Evolutionary conservation across 495 filamentous ascomycete genomes (phyloP).

Genomic region (Penicillium nucicola): DNA sequence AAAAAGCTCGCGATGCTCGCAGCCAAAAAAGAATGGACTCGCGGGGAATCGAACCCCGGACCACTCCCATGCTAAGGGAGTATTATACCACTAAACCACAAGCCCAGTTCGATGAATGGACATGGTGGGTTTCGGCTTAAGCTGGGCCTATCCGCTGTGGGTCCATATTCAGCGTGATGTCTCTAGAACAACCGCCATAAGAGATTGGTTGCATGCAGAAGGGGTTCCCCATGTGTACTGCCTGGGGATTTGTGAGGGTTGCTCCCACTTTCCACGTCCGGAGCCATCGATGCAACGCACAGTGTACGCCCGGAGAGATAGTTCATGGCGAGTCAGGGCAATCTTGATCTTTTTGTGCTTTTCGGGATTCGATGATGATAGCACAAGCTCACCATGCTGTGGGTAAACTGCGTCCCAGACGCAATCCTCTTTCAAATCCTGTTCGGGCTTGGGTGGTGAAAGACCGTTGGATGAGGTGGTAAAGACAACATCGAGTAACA

Average conservation of each 20-base stretch:
- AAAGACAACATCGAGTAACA: constrained; percentile 38
- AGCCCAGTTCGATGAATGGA: constrained; percentile 8
- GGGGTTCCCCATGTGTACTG: constrained; percentile 27
- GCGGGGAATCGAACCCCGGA: constrained; percentile 52
- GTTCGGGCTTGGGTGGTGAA: background rate
- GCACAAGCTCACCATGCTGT: constrained; percentile 40
- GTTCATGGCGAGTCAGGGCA: constrained; percentile 26
- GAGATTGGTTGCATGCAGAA: constrained; percentile 3
- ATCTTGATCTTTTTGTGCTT: constrained; percentile 38
- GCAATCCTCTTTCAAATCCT: background rate
- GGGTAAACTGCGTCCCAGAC: constrained; percentile 37
- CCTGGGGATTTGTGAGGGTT: background rate
- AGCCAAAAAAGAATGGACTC: constrained; percentile 9
- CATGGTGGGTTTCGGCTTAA: constrained; percentile 3
- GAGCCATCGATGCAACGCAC: constrained; percentile 20
- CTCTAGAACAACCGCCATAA: constrained; percentile 36
- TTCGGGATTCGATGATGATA: constrained; percentile 13
- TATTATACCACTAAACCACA: constrained; percentile 34
- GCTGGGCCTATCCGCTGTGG: constrained; percentile 5
- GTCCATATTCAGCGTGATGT: constrained; percentile 5
- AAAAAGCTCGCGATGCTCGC: too few species aligned
- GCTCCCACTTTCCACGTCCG: constrained; percentile 11
- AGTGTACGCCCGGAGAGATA: constrained; percentile 26
- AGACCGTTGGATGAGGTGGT: constrained; percentile 22
- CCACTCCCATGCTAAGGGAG: constrained; percentile 41